Percentiles rank a stretch among this genome's conserved stretches.
Evolutionary conservation across 139 green algal species (phyloP).

Genomic region (Eudorina sp.): DNA sequence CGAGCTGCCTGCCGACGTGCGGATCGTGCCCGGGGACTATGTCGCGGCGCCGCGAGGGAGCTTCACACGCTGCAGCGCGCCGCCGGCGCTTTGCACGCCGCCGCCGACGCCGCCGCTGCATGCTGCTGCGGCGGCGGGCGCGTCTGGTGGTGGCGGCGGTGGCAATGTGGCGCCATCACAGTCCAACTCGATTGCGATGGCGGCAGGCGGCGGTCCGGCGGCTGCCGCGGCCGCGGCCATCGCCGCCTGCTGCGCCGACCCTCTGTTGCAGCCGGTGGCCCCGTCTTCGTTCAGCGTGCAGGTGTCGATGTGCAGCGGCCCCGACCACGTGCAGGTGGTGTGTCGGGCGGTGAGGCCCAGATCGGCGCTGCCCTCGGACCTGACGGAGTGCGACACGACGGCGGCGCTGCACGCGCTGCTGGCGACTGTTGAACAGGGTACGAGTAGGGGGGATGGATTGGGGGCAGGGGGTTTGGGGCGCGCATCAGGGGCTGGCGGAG

Average conservation of each 20-base stretch:
- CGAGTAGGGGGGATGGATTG: no score
- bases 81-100: neutral
- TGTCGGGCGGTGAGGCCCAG: constrained; percentile 20
- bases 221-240: neutral
- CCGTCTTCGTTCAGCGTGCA: constrained; percentile 20
- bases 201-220: no score
- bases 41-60: neutral
- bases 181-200: neutral
- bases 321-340: constrained; percentile 54
- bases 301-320: constrained; percentile 16
- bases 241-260: neutral
- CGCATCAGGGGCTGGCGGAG: no score
- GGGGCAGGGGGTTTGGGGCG: no score
- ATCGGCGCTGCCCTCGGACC: constrained; percentile 18
- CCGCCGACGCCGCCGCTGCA: neutral
- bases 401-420: constrained; percentile 42
- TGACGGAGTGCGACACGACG: constrained; percentile 53
- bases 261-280: neutral
- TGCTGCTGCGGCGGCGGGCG: neutral
- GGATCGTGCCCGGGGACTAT: constrained; percentile 40
- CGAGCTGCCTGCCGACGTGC: neutral
- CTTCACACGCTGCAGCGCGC: neutral
- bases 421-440: constrained; percentile 23
- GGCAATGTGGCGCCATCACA: neutral
- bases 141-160: neutral